These are phyloP conservation scores for Boletus nobilissimus DNA, from an alignment of 1,284 basidiomycete genomes.

Conservation along the genomic window DNA sequence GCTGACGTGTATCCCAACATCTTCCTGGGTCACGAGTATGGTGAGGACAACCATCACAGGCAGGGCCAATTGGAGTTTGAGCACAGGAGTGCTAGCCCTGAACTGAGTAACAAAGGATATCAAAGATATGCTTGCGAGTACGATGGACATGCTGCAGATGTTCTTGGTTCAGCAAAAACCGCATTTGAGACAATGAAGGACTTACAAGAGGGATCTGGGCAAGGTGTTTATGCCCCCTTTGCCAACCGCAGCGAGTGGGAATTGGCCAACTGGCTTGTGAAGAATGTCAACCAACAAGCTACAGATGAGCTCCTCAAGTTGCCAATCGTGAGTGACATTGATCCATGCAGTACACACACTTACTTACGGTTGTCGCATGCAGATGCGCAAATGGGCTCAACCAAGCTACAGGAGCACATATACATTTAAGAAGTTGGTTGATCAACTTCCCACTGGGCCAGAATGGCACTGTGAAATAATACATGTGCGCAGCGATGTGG, in stretches of 20 bases:
- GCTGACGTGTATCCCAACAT: too few relatives aligned
- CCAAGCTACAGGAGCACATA: background rate
- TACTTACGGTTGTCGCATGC: background rate
- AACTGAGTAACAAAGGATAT: too few relatives aligned
- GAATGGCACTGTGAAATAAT: background rate
- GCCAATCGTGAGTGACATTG: background rate
- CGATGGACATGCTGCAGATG: too few relatives aligned
- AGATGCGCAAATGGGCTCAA: background rate
- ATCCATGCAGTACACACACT: background rate
- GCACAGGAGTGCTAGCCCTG: too few relatives aligned
- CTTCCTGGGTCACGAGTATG: too few relatives aligned
- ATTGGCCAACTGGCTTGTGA: background rate
- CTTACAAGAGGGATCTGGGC: too few relatives aligned
- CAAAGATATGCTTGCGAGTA: too few relatives aligned
- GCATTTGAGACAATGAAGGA: too few relatives aligned
- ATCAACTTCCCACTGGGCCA: background rate
- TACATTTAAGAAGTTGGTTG: background rate
- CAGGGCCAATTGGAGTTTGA: too few relatives aligned
- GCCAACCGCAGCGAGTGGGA: background rate
- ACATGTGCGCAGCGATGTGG: background rate
- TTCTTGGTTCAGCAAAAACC: too few relatives aligned
- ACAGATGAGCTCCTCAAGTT: background rate
- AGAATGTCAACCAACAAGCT: background rate
- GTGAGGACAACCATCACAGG: too few relatives aligned
- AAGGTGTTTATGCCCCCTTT: background rate